A percentile compares a stretch with the other conserved stretches of the same genome.
phyloP scores from a whole-genome alignment of 768 basidiomycete species.

The Pleurotus tuoliensis region DNA sequence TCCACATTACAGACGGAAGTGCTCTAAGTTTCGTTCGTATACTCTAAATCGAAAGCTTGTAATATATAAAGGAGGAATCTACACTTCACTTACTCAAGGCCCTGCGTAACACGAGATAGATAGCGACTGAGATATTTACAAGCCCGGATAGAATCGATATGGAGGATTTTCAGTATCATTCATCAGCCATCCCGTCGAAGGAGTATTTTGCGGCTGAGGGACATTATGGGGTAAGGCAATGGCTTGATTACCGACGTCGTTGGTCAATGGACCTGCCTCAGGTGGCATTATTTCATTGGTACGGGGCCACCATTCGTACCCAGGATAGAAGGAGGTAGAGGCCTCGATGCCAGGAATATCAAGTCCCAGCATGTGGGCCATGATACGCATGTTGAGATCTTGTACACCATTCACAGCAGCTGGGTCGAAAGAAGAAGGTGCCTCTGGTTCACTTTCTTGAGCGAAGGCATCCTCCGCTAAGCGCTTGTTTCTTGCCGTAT shows the following conservation, averaged over 20 bases:
- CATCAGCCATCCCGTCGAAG: slow-evolving; percentile 2
- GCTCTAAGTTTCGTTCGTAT: no score
- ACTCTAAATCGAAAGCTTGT: no score
- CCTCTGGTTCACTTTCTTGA: slow-evolving; percentile 35
- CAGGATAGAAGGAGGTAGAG: slow-evolving; percentile 51
- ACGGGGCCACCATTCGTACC: slow-evolving; percentile 68
- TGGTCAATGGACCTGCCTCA: no score
- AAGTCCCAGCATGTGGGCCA: slow-evolving; percentile 70
- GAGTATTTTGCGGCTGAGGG: not conserved
- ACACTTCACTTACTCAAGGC: no score
- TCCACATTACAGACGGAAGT: no score
- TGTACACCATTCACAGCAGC: slow-evolving; percentile 46
- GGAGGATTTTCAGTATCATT: not conserved
- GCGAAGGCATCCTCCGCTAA: slow-evolving; percentile 63
- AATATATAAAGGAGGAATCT: no score
- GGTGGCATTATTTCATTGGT: slow-evolving; percentile 9
- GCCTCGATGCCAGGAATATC: slow-evolving; percentile 64
- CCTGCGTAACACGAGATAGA: no score
- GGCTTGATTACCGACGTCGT: no score
- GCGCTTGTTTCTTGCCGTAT: slow-evolving; percentile 49
- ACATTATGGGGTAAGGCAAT: not conserved
- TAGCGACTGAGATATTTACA: not conserved
- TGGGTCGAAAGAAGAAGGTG: slow-evolving; percentile 18
- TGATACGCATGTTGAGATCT: slow-evolving; percentile 59
- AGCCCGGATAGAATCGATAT: not conserved